Evolutionary conservation across 768 basidiomycete species (phyloP), one percentile per base, ranked within the genome.

Genomic region (Trichaptum fuscoviolaceum): DNA sequence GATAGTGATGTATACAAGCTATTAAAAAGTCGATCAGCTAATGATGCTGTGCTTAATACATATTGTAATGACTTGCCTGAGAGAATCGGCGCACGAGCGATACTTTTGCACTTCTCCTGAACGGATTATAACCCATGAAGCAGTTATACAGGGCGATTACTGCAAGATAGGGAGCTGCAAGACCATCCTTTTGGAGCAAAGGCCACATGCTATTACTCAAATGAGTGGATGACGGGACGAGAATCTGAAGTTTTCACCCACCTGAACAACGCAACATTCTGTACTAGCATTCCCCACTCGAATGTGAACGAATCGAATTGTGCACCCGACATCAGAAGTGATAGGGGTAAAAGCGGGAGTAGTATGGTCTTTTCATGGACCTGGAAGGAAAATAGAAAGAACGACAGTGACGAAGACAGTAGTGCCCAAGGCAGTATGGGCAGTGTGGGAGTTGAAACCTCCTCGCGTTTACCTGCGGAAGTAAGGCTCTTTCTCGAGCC

Each of bases 381-480:
- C 72, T 97, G 95, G 77, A 96, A 96, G 7, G 95, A 95, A 80
- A 96, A 96, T 35, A 98, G 81, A 79, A 96, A 98, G 83, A 98
- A 97, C 9, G 95, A 91, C 81, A 98, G 84, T 0, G 92, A 91
- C 0, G 87, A 88, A 7, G 86, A 88, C 67, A 95, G 83, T 27
- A 97, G 81, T 1, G 91, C 88, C 69, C 92, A 91, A 0, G 91
- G 91, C 3, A 98, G 82, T 1, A 99, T 79, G 0, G 86, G 82
- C 25, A 91, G 76, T 27, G 90, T 82, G 6, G 85, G 84, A 0
- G 85, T 79, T 9, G 82, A 81, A 30, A 73, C 69, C 58, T 66
- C 35, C 23, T 66, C 64, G 17, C 52, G 24, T 30, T 64, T 62
- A 27, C 35, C 60, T 57, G 36, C 30, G 42, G 20, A n/a, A 8